Evolutionary conservation across 2,329 filamentous ascomycete species (phyloP), one percentile per base, ranked within the genome.

Genomic region (Penicillium frequentans): DNA sequence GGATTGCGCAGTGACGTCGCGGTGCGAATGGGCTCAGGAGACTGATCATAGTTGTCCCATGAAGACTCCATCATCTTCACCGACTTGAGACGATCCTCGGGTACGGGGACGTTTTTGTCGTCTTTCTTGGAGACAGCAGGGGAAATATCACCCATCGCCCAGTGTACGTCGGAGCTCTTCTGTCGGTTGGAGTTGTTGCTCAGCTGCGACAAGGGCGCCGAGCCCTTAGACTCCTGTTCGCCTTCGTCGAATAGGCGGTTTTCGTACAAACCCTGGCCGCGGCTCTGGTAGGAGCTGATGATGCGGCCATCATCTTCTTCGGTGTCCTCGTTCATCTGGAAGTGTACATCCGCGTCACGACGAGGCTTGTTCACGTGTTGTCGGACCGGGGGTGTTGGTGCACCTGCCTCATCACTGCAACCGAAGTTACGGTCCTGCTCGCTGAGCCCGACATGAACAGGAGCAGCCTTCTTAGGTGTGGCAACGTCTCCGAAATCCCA

Each of bases 281-380:
- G 85, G 74, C 91, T 91, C 56, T 86, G 82, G 37, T 76, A 81
- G n/a, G 80, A 75, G 39, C 77, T 75, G 63, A 79, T 78, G 37
- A 72, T 69, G 24, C 73, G 70, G 26, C 54, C 58, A 24, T 67
- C 59, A 46, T 73, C 68, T 54, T 82, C 79, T 8, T 78, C 81
- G 16, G 80, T 83, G 49, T 85, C 86, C 55, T 93, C 87, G 70
- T 98, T 81, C 67, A 97, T 84, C 59, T 95, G 87, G 70, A 96
- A 97, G 74, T 98, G 91, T 1, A 86, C 78, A 70, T 93, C 87
- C 19, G 89, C 88, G 67, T 96, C 90, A 43, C 87, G 90, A 58
- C 93, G 90, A 37, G 89, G 82, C 71, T 89, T 89, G 66, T 82
- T 78, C 37, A 85, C 81, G 33, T 84, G 80, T 14, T 85, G 81